phyloP scores from a whole-genome alignment of 495 filamentous ascomycete genomes.

The Talaromyces borbonicus region DNA sequence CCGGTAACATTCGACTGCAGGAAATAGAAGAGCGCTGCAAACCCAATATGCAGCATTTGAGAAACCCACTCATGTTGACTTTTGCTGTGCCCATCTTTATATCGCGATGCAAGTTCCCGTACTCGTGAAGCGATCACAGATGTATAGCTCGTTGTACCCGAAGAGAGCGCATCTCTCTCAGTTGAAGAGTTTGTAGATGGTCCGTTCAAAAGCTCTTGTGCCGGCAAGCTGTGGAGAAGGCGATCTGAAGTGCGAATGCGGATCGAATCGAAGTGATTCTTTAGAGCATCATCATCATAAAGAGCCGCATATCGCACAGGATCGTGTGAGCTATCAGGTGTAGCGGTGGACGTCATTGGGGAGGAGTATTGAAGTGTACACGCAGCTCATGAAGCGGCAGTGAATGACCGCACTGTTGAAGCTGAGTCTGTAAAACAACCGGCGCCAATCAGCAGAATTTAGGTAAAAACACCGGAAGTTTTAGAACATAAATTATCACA shows the following conservation, averaged over 20 bases:
- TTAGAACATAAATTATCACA: too few relatives aligned
- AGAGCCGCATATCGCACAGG: too few relatives aligned
- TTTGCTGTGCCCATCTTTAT: conserved; percentile 13
- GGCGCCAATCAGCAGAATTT: too few relatives aligned
- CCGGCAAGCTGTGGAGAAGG: conserved; percentile 29
- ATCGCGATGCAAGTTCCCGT: conserved; percentile 13
- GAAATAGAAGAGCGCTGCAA: conserved; percentile 72
- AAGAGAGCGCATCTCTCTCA: conserved; percentile 11
- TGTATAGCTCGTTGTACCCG: conserved; percentile 28
- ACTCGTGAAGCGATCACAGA: conserved; percentile 20
- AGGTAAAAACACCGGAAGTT: too few relatives aligned
- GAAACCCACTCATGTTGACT: conserved; percentile 19
- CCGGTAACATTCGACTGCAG: conserved; percentile 89
- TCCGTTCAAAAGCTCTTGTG: conserved; percentile 28
- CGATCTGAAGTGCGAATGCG: conserved; percentile 20
- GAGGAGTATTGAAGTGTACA: too few relatives aligned
- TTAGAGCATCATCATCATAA: too few relatives aligned
- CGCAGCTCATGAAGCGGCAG: too few relatives aligned
- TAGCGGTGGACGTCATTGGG: too few relatives aligned
- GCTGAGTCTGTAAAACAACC: too few relatives aligned
- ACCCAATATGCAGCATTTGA: conserved; percentile 48
- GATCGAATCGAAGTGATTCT: conserved; percentile 31
- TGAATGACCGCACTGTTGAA: too few relatives aligned
- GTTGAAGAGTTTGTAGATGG: not conserved
- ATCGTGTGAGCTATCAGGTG: too few relatives aligned